Conservation (phyloP, 176 grass and related monocot species). For the Lolium perenne region DNA sequence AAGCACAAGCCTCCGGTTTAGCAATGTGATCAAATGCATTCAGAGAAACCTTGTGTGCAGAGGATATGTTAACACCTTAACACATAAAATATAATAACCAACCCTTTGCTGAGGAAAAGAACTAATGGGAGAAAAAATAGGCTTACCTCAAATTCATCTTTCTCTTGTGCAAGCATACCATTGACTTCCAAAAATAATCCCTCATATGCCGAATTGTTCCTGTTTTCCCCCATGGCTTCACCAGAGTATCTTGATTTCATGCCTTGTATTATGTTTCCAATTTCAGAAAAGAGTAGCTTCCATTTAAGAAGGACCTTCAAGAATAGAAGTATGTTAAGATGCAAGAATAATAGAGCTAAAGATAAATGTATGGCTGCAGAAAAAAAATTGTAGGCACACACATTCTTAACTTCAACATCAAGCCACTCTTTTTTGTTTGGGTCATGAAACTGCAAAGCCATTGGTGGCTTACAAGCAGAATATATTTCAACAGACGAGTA, state of each 20-base stretch:
- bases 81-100: constrained; percentile 7
- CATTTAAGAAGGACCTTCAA: constrained; percentile 75
- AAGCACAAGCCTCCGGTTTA: constrained; percentile 35
- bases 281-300: constrained; percentile 62
- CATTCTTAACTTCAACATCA: constrained; percentile 63
- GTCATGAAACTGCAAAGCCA: constrained; percentile 72
- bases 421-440: constrained; percentile 68
- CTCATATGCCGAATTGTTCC: constrained; percentile 43
- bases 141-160: constrained; percentile 71
- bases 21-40: constrained; percentile 47
- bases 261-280: constrained; percentile 57
- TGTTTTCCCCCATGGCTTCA: constrained; percentile 27
- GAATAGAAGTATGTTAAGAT: constrained; percentile 46
- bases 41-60: constrained; percentile 51
- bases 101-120: not conserved
- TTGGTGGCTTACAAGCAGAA: constrained; percentile 76
- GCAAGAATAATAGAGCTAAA: constrained; percentile 28
- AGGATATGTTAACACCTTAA: constrained; percentile 34
- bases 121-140: constrained; percentile 9
- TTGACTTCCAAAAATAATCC: constrained; percentile 59
- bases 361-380: constrained; percentile 23
- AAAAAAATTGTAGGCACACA: constrained; percentile 56
- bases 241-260: constrained; percentile 55
- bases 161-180: constrained; percentile 65
- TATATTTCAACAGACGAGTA: constrained; percentile 91